Base-by-base conservation (phyloP, 2,329 filamentous ascomycete genomes). In the Chaetomiaceae sp. region DNA sequence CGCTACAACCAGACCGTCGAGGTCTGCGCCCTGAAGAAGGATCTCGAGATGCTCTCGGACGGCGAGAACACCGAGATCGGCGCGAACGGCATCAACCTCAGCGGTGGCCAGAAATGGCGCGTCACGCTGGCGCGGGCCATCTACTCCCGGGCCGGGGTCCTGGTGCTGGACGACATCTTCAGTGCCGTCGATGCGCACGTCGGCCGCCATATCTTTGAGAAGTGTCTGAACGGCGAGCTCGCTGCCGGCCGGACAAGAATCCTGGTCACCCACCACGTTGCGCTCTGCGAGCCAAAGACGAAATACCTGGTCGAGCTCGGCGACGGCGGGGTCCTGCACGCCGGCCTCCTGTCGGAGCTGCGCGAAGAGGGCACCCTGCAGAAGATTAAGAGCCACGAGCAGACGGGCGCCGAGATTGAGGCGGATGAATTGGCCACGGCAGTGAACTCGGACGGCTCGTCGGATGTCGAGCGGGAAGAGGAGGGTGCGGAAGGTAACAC, bases 141-240 rank as follows among this genome's bases (percentile, higher is more conserved):
- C 15, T 93, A 93, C 63, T 90, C 86, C 2, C 74, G 86, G 12
- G 86, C 85, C 1, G 82, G 84, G 0, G 82, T 89, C 51, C 69
- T 94, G 5, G 70, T 93, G 15, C 72, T 93, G 57, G 88, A 94
- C 61, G 88, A 94, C 59, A 86, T 91, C 33, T 90, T 94, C 62
- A 88, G 83, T 59, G 82, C 87, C 9, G 79, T 93, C 8, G 88
- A 94, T 62, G 83, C 86, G 3, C 85, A 90, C 58, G 86, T 89
- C 24, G 87, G 86, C 14, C 78, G 84, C 22, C 84, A 88, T 57
- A 82, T 91, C 39, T 88, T 86, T 54, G 84, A 90, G 53, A 76
- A 86, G 47, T 88, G 83, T 50, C 70, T 91, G 3, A 82, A 77
- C 2, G 86, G 86, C 5, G 77, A 84, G 40, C 72, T 91, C 8